Evolutionary conservation across 2,329 filamentous ascomycete genomes (phyloP), one percentile per base, ranked within the genome.

Genomic region (Calonectria ilicicola): DNA sequence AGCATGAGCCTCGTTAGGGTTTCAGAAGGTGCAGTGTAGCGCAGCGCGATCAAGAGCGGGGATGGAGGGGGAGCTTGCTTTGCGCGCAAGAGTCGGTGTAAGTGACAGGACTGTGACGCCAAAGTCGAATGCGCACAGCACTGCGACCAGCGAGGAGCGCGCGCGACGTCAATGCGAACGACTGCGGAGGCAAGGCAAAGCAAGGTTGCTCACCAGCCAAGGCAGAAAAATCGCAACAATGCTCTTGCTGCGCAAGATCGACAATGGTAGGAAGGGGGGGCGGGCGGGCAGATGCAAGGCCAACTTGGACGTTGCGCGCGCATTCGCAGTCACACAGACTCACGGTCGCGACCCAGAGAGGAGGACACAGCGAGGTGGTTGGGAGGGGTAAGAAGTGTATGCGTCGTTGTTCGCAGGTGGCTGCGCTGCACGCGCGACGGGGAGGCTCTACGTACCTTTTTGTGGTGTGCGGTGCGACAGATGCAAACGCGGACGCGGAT

Each of bases 381-480:
- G 72, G 64, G 64, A 47, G 46, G 58, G 56, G 38, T 19, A 47
- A 15, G 47, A 58, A 58, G 40, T 51, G 62, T 65, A 65, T 63
- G 56, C 32, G 42, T 44, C 53, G 56, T 60, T 53, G 63, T 62
- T 67, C 47, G 58, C 32, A 74, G 65, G 68, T 68, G 38, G 62
- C 64, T 56, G 58, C 53, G 62, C 64, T 56, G 58, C 46, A 69
- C 10, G 21, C 53, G 53, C 53, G 53, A 58, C 47, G 56, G 49
- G 38, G 68, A 71, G 68, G 65, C 62, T 76, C 73, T 76, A 79
- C 77, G 73, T 79, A 79, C 77, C 77, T 76, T 70, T 79, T 78
- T 74, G 76, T 75, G 76, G 69, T 72, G 74, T 74, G 62, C 44
- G 70, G 75, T 72, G 53, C 63, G 64, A 67, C 65, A 53, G 70